Base-by-base conservation (phyloP, 768 basidiomycete genomes). In the Cystobasidium tubakii region DNA sequence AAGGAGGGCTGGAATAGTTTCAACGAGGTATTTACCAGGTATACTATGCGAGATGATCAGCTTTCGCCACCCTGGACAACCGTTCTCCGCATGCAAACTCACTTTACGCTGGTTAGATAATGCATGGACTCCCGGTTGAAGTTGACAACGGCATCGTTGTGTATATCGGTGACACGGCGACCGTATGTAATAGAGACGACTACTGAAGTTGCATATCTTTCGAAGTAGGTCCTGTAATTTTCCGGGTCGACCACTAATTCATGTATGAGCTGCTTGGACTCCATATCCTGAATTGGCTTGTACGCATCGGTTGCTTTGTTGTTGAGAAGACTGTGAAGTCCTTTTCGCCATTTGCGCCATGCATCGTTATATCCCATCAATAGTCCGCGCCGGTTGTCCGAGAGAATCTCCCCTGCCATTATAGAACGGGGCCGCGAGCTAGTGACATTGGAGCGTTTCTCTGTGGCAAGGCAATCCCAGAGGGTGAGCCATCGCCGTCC, bases 221-320 rank as follows among this genome's bases (percentile, higher is more conserved):
- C 76, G 42, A 75, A 63, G 46, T 76, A 67, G 23, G 36, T 62
- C n/a, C 74, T 44, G 65, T 70, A 77, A 15, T 73, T 46, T 6
- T 36, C 21, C 0, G 77, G 75, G 10, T 46, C 33, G 21, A 42
- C 66, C 29, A 77, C 33, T 29, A 79, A 73, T 25, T 79, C 77
- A 25, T 73, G 69, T 63, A 77, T 67, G n/a, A 79, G 66, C 54
- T 73, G 70, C 72, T 72, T 67, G n/a, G 55, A 57, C 55, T 79
- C 78, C 50, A 77, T 62, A 23, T 50, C 39, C 42, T 79, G 78
- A 46, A 77, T 77, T 3, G 78, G 78, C 53, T 75, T 73, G 76
- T 79, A 77, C 17, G 57, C 39, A 31, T 76, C 77, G 43, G 77
- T 66, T 1, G 77, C 74, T 33, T 73, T 66, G 21, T 73, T 70